Evolutionary conservation across 768 basidiomycete genomes (phyloP).

Genomic region (Tricholoma furcatifolium): DNA sequence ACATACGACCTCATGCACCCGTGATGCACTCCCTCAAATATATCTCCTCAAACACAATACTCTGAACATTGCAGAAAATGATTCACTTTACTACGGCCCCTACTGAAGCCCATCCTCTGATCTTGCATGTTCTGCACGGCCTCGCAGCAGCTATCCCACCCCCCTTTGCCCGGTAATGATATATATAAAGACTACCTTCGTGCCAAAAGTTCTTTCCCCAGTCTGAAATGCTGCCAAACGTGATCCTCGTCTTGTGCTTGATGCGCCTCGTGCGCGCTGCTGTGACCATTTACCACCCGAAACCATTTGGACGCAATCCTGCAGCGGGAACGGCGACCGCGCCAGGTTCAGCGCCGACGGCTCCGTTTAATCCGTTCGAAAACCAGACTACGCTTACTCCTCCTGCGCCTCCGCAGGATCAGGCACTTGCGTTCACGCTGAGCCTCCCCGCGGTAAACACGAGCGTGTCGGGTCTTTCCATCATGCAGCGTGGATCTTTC

Average conservation of each 20-base stretch:
- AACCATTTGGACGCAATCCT: conserved; percentile 17
- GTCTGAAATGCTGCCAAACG: neutral
- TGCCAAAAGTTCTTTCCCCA: neutral
- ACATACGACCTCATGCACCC: too few relatives aligned
- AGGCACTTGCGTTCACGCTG: conserved; percentile 41
- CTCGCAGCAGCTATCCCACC: too few relatives aligned
- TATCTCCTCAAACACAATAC: too few relatives aligned
- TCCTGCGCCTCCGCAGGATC: conserved; percentile 44
- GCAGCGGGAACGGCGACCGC: conserved; percentile 15
- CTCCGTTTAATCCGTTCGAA: conserved; percentile 33
- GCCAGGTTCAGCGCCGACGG: conserved; percentile 21
- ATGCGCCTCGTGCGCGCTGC: conserved; percentile 1
- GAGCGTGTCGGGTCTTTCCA: conserved; percentile 30
- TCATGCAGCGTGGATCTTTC: conserved; percentile 48
- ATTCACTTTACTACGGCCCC: too few relatives aligned
- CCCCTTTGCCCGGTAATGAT: neutral
- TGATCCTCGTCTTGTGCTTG: neutral
- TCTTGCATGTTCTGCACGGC: too few relatives aligned
- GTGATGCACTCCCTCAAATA: too few relatives aligned
- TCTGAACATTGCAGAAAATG: too few relatives aligned
- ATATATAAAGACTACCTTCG: too few relatives aligned
- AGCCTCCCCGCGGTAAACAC: conserved; percentile 34
- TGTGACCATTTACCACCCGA: conserved; percentile 30
- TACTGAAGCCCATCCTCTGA: too few relatives aligned
- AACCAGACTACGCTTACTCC: conserved; percentile 46